Conservation (phyloP, 148 eudicot species). For the Silene conica region DNA sequence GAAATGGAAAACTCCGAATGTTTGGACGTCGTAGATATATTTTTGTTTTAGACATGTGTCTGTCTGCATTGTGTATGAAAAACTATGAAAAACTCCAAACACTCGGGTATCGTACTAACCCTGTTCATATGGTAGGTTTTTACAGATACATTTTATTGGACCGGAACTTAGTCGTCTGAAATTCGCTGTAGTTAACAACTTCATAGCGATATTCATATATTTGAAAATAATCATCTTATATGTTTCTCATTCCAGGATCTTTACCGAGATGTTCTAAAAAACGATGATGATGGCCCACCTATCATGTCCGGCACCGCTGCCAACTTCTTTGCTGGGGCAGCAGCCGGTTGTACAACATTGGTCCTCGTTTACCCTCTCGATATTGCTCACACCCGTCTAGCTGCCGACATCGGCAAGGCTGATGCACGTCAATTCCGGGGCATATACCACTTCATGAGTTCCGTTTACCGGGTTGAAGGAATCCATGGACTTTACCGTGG, state of each 20-base stretch:
- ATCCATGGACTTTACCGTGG: slow-evolving; percentile 79
- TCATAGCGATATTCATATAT: background rate
- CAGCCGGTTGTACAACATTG: slow-evolving; percentile 87
- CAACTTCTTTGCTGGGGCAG: slow-evolving; percentile 88
- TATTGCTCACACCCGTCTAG: slow-evolving; percentile 94
- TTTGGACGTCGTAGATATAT: too few species aligned
- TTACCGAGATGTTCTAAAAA: slow-evolving; percentile 58
- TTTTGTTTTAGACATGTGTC: too few species aligned
- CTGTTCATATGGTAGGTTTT: background rate
- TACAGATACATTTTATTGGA: background rate
- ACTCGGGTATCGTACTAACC: background rate
- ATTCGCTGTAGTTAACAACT: background rate
- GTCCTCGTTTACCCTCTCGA: slow-evolving; percentile 88
- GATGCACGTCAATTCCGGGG: slow-evolving; percentile 78
- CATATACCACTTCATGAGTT: slow-evolving; percentile 62
- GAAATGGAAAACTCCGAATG: too few species aligned
- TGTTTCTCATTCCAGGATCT: slow-evolving; percentile 57
- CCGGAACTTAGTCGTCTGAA: background rate
- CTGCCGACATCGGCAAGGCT: slow-evolving; percentile 70
- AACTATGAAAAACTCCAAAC: background rate
- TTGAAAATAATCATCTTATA: background rate
- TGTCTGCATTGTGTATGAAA: too few species aligned
- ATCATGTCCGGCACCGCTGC: slow-evolving; percentile 59
- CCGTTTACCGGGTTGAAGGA: slow-evolving; percentile 56
- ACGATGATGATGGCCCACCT: slow-evolving; percentile 49